Conservation (phyloP, 1,139 yeast species). For the Pneumocystis murina region DNA sequence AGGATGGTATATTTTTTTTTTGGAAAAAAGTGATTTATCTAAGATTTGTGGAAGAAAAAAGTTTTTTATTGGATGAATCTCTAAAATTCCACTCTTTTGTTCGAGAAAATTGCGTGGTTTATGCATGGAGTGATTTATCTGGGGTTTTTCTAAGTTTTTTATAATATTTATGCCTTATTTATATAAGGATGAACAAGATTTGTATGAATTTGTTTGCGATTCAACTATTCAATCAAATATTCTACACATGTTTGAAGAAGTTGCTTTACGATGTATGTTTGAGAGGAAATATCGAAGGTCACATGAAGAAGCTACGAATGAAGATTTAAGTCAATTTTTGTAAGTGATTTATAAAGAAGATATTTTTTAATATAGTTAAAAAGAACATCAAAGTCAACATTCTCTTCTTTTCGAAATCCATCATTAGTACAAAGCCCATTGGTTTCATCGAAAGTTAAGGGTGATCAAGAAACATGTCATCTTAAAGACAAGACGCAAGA, state of each 20-base stretch:
- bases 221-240: conserved; percentile 41
- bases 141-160: conserved; percentile 28
- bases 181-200: conserved; percentile 53
- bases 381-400: background rate
- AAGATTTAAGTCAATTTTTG: conserved; percentile 42
- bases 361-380: background rate
- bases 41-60: conserved; percentile 41
- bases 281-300: conserved; percentile 56
- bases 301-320: conserved; percentile 33
- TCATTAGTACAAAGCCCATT: conserved; percentile 8
- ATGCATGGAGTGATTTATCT: conserved; percentile 68
- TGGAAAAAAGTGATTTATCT: conserved; percentile 27
- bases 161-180: background rate
- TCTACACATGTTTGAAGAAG: conserved; percentile 48
- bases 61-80: conserved; percentile 51
- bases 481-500: background rate
- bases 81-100: conserved; percentile 36
- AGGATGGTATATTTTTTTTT: conserved; percentile 25
- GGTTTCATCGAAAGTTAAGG: background rate
- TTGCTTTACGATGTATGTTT: conserved; percentile 54
- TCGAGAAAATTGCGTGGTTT: conserved; percentile 34
- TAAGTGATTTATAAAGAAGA: conserved; percentile 7
- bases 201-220: conserved; percentile 66
- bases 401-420: conserved; percentile 9
- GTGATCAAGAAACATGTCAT: background rate